These are phyloP conservation scores for Pseudogymnoascus pannorum DNA, from an alignment of 2,329 filamentous ascomycete species.

Conservation along the genomic window DNA sequence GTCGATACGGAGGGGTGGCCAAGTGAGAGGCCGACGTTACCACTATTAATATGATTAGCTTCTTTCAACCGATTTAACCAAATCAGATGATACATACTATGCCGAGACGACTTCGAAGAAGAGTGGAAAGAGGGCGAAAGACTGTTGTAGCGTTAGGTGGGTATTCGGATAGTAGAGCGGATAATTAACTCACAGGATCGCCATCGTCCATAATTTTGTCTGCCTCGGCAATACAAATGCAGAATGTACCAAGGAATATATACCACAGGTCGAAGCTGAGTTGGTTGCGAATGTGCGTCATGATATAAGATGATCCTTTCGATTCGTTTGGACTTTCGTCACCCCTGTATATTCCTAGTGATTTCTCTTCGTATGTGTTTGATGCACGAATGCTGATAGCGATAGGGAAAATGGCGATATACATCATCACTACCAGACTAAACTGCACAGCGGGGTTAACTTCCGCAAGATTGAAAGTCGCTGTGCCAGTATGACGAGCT, in stretches of 20 bases:
- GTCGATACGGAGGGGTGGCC: slow-evolving; percentile 68
- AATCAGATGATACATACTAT: not conserved
- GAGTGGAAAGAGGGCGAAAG: slow-evolving; percentile 61
- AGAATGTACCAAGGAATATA: slow-evolving; percentile 86
- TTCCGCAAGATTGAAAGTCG: slow-evolving; percentile 66
- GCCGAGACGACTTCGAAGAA: slow-evolving; percentile 69
- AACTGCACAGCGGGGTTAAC: slow-evolving; percentile 89
- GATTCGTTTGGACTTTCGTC: slow-evolving; percentile 43
- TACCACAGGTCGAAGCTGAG: slow-evolving; percentile 98
- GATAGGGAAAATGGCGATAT: slow-evolving; percentile 94
- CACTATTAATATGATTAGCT: slow-evolving; percentile 29
- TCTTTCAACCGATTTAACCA: not conserved
- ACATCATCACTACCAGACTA: slow-evolving; percentile 98
- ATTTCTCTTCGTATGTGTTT: slow-evolving; percentile 93
- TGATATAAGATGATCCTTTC: slow-evolving; percentile 66
- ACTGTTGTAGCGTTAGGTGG: slow-evolving; percentile 23
- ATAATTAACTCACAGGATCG: slow-evolving; percentile 27
- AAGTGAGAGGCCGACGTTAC: slow-evolving; percentile 83
- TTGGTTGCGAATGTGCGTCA: slow-evolving; percentile 83
- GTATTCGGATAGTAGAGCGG: not conserved
- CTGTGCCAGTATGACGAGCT: slow-evolving; percentile 85
- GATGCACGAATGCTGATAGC: slow-evolving; percentile 90
- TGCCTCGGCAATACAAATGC: slow-evolving; percentile 76
- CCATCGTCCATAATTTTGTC: slow-evolving; percentile 3
- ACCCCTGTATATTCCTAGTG: slow-evolving; percentile 61